Conservation (phyloP, 345 rosid species). For the Rhizophora apiculata region DNA sequence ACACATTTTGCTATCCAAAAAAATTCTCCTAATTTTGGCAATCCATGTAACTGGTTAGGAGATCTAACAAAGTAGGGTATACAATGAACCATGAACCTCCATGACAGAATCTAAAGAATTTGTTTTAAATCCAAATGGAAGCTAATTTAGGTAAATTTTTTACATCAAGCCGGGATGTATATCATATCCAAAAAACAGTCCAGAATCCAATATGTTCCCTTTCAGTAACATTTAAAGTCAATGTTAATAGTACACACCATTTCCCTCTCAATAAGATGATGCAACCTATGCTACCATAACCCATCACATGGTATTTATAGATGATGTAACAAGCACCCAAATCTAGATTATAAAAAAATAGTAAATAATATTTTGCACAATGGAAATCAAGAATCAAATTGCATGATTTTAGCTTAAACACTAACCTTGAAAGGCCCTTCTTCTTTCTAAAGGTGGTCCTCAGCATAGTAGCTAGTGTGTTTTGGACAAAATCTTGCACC, state of each 20-base stretch:
- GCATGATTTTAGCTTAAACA: conserved; percentile 12
- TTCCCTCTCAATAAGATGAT: neutral
- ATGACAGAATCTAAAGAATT: too few relatives aligned
- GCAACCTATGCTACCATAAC: neutral
- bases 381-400: neutral
- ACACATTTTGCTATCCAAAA: too few relatives aligned
- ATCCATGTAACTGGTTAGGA: too few relatives aligned
- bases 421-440: conserved; percentile 88
- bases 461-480: conserved; percentile 91
- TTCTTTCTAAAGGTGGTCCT: conserved; percentile 91
- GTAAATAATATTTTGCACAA: neutral
- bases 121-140: too few relatives aligned
- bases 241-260: neutral
- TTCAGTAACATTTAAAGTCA: neutral
- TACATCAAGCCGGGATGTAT: too few relatives aligned
- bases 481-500: conserved; percentile 98
- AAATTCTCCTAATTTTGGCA: too few relatives aligned
- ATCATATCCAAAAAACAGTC: too few relatives aligned
- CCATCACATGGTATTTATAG: neutral
- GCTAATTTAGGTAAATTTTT: too few relatives aligned
- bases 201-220: neutral
- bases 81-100: too few relatives aligned
- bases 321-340: neutral
- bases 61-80: too few relatives aligned
- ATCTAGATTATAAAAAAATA: neutral